Evolutionary conservation across 176 grass and related monocot genomes (phyloP), one percentile per base, ranked within the genome.

Genomic region (Zea mays): DNA sequence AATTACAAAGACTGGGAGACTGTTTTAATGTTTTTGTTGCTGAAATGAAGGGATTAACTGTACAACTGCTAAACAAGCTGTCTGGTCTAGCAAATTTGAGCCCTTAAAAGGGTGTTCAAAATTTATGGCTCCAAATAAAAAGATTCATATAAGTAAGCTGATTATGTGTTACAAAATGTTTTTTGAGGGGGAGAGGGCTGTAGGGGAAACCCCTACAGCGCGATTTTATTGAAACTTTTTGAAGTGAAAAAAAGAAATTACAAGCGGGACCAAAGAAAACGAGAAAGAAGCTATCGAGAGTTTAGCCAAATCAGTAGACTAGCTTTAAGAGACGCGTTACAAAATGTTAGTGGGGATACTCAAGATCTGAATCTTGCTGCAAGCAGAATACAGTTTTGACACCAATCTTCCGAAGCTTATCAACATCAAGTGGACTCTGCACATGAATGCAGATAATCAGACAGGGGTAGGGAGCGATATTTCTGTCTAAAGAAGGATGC

Each of bases 351-450:
- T 58, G 52, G 19, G 87, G 89, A 94, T 99, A 99, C 96, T 91
- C 92, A 79, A 99, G 84, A 60, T 99, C 92, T 16, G 96, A 82
- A 84, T 99, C 74, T 67, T 99, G 87, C 74, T 99, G 96, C 90
- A 99, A 88, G 86, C 92, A 99, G 71, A 99, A 99, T 47, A 99
- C 73, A 69, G 96, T 99, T 87, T 90, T 99, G 21, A 93, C 96
- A 69, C 88, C 96, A 52, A 93, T 90, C 65, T 95, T 83, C 16
- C 81, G 84, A 85, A 95, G 96, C 81, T 93, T 99, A 71, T 95
- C 92, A 69, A 99, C 96, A 74, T 92, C 96, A 65, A 72, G n/a
- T 55, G 92, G 88, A 39, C 62, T 93, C 96, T 99, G 81, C 37
- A 59, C 3, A 72, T 39, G 72, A 91, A 88, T 39, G 45, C 50